Conservation (phyloP, 345 rosid genomes). For the Arabis hirsuta region DNA sequence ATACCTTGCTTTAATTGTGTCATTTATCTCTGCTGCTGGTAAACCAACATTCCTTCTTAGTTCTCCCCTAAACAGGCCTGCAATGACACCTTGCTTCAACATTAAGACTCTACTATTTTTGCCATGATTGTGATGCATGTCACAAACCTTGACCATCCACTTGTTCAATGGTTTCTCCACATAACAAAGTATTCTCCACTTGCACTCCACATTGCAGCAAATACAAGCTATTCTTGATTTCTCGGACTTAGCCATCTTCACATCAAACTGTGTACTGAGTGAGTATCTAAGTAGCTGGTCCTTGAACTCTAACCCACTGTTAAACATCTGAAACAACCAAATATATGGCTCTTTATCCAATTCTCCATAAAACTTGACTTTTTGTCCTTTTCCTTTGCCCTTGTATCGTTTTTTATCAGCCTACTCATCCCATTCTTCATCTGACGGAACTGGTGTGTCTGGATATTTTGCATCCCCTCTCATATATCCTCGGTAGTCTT, state of each 20-base stretch:
- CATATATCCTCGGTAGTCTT: neutral
- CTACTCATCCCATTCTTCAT: neutral
- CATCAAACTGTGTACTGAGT: neutral
- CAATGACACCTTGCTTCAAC: constrained; percentile 4
- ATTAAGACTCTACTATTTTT: constrained; percentile 1
- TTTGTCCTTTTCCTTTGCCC: neutral
- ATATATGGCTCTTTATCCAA: neutral
- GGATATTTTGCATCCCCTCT: neutral
- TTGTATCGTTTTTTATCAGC: neutral
- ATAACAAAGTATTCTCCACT: too few species aligned
- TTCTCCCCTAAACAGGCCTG: neutral
- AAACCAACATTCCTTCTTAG: neutral
- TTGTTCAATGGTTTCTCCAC: too few species aligned
- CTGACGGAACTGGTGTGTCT: neutral
- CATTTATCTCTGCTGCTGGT: neutral
- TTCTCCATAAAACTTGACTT: neutral
- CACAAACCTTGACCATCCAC: neutral
- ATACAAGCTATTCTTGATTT: neutral
- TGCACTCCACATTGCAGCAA: neutral
- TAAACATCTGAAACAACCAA: neutral
- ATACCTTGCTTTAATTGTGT: neutral
- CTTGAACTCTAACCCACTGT: neutral
- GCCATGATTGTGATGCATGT: neutral
- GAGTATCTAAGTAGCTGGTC: neutral
- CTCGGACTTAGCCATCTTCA: neutral